Conservation (phyloP, 1,139 yeast species). For the Candida frijolesensis region DNA sequence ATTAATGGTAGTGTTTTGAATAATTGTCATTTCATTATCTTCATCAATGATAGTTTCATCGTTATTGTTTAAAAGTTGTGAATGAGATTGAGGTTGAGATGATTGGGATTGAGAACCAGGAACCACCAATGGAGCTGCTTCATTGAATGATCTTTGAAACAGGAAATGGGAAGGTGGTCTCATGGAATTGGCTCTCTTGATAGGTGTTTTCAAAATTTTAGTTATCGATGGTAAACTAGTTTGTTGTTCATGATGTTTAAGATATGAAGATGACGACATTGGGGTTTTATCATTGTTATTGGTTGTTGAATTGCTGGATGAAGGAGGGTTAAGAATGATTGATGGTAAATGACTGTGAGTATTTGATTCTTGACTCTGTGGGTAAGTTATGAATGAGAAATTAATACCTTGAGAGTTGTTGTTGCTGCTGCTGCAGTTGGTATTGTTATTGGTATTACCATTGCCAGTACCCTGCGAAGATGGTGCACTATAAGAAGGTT, state of each 20-base stretch:
- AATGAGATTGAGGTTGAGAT: conserved; percentile 12
- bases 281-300: neutral
- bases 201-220: conserved; percentile 50
- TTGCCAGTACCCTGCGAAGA: neutral
- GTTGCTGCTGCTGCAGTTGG: neutral
- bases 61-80: conserved; percentile 1
- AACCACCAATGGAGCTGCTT: conserved; percentile 12
- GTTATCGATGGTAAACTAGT: conserved; percentile 41
- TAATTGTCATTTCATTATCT: conserved; percentile 26
- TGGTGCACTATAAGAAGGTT: conserved; percentile 4
- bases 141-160: conserved; percentile 16
- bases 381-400: conserved; percentile 7
- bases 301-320: conserved; percentile 8
- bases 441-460: neutral
- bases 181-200: conserved; percentile 35
- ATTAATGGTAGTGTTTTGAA: conserved; percentile 20
- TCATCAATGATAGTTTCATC: conserved; percentile 43
- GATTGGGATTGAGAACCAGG: conserved; percentile 11
- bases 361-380: conserved; percentile 3
- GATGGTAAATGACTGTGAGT: conserved; percentile 13
- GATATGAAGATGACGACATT: conserved; percentile 8
- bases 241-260: conserved; percentile 2
- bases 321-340: conserved; percentile 14
- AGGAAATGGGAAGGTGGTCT: conserved; percentile 20
- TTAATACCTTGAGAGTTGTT: neutral